Conservation (phyloP, 2,329 filamentous ascomycete species). For the Thelonectria discophora region DNA sequence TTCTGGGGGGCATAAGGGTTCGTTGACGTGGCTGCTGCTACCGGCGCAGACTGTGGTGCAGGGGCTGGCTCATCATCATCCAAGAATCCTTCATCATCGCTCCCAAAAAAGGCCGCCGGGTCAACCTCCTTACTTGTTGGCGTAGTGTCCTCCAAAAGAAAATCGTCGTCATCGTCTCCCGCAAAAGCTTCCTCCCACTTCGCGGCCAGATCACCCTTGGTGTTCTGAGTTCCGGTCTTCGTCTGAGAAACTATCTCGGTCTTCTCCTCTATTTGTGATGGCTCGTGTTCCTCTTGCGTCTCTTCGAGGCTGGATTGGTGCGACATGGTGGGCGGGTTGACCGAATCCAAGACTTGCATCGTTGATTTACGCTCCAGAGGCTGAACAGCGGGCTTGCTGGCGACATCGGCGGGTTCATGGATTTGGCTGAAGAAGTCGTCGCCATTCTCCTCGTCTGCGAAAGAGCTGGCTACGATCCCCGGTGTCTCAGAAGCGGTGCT, state of each 20-base stretch:
- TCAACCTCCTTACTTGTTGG: constrained; percentile 61
- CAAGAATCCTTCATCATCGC: constrained; percentile 86
- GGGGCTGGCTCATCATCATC: constrained; percentile 66
- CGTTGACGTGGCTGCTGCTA: constrained; percentile 20
- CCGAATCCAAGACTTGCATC: constrained; percentile 67
- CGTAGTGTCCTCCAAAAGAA: constrained; percentile 66
- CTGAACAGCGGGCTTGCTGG: constrained; percentile 26
- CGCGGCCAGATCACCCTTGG: constrained; percentile 72
- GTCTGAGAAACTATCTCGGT: constrained; percentile 36
- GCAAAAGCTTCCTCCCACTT: constrained; percentile 86
- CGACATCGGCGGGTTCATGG: constrained; percentile 41
- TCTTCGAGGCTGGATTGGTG: constrained; percentile 47
- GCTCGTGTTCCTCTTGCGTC: constrained; percentile 42
- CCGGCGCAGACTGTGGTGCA: constrained; percentile 24
- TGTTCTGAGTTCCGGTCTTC: constrained; percentile 30
- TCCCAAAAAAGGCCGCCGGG: constrained; percentile 74
- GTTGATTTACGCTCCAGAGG: constrained; percentile 75
- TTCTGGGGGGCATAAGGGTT: constrained; percentile 43
- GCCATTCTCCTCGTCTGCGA: constrained; percentile 60
- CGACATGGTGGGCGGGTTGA: constrained; percentile 49
- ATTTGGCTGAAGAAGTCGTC: constrained; percentile 71
- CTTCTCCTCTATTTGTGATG: constrained; percentile 23
- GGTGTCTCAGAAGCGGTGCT: constrained; percentile 28
- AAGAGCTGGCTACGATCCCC: constrained; percentile 42
- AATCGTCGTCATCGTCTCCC: constrained; percentile 74